A percentile compares a stretch with the other conserved stretches of the same genome.
Conservation (phyloP, 352 stramenopile genomes). For the Phytophthora cajani region DNA sequence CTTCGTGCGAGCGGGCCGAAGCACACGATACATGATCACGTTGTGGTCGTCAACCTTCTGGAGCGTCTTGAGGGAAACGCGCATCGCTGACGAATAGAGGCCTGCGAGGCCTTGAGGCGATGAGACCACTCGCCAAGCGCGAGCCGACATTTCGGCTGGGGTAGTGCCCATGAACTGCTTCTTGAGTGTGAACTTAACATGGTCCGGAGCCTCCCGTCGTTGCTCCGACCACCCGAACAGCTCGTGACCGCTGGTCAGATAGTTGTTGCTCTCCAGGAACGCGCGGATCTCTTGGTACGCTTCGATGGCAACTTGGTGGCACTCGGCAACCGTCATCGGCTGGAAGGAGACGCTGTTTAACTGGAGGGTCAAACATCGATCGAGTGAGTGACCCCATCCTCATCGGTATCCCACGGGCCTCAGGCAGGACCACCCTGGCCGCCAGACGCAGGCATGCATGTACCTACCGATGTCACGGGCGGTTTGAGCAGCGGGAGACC, state of each 20-base stretch:
- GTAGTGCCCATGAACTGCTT: conserved; percentile 52
- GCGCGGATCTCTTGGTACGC: conserved; percentile 50
- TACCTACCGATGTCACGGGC: conserved; percentile 24
- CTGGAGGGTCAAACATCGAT: conserved; percentile 13
- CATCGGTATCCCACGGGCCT: conserved; percentile 9
- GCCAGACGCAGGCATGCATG: conserved; percentile 6
- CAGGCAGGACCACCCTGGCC: conserved; percentile 19
- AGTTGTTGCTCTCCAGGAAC: conserved; percentile 54
- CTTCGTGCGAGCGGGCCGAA: conserved; percentile 33
- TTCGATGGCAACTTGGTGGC: conserved; percentile 41
- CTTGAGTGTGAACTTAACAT: conserved; percentile 63
- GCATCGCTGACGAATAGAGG: conserved; percentile 60
- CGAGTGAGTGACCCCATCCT: conserved; percentile 13
- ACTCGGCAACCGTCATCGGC: conserved; percentile 47
- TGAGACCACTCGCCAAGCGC: conserved; percentile 51
- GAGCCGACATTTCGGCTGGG: conserved; percentile 35
- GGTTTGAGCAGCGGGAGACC: conserved; percentile 24
- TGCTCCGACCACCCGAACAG: conserved; percentile 66
- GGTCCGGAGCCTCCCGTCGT: conserved; percentile 40
- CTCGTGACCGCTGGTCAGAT: conserved; percentile 50
- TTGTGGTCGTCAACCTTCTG: conserved; percentile 71
- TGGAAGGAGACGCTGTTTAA: conserved; percentile 27
- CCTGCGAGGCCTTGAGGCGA: conserved; percentile 29
- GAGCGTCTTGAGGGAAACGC: conserved; percentile 45
- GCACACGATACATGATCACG: conserved; percentile 60